Conservation (phyloP, 2,329 filamentous ascomycete species). For the Paraconiothyrium brasiliense region DNA sequence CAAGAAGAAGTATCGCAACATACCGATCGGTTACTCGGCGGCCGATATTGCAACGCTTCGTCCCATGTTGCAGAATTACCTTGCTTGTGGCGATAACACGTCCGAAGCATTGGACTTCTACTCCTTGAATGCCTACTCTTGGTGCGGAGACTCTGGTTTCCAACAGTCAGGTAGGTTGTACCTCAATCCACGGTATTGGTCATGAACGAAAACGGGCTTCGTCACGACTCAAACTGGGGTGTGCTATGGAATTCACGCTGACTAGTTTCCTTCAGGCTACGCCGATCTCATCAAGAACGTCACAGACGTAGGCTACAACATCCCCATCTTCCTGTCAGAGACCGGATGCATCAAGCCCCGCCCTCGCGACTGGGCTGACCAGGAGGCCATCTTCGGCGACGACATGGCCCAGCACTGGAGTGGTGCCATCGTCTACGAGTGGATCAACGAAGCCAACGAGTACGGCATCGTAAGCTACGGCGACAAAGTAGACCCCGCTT, state of each 20-base stretch:
- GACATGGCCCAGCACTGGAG: slow-evolving; percentile 78
- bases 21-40: slow-evolving; percentile 87
- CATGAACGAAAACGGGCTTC: background rate
- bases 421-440: slow-evolving; percentile 87
- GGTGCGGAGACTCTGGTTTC: slow-evolving; percentile 62
- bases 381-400: slow-evolving; percentile 77
- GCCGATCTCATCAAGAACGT: slow-evolving; percentile 72
- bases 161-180: slow-evolving; percentile 54
- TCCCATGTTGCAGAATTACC: slow-evolving; percentile 74
- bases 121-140: slow-evolving; percentile 82
- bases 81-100: slow-evolving; percentile 77
- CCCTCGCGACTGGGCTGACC: slow-evolving; percentile 74
- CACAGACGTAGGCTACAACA: slow-evolving; percentile 72
- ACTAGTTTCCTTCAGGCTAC: slow-evolving; percentile 64
- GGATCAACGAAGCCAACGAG: slow-evolving; percentile 84
- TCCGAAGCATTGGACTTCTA: slow-evolving; percentile 82
- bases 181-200: background rate
- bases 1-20: slow-evolving; percentile 77
- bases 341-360: slow-evolving; percentile 78
- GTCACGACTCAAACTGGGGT: background rate
- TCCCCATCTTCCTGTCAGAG: slow-evolving; percentile 76
- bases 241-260: background rate
- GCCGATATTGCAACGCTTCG: slow-evolving; percentile 79
- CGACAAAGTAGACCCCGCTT: slow-evolving; percentile 60
- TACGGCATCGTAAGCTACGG: slow-evolving; percentile 86